These are phyloP conservation scores for Cerioporus squamosus DNA, from an alignment of 1,284 basidiomycete species.

Conservation along the genomic window DNA sequence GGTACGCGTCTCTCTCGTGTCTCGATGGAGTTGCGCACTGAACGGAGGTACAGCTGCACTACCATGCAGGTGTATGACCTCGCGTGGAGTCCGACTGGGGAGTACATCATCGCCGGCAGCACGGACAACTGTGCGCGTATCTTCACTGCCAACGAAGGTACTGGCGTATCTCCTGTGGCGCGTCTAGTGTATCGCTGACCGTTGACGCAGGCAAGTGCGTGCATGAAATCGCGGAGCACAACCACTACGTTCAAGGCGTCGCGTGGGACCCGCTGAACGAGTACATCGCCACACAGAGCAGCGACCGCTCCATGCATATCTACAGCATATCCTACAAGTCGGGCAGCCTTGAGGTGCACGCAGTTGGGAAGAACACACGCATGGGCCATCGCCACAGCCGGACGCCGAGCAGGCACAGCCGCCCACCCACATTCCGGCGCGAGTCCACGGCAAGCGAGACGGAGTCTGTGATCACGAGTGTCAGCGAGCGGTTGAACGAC, in stretches of 20 bases:
- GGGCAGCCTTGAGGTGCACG: slow-evolving; percentile 84
- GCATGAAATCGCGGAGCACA: slow-evolving; percentile 87
- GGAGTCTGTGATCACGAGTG: slow-evolving; percentile 60
- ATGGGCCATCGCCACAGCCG: slow-evolving; percentile 72
- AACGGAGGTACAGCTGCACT: slow-evolving; percentile 58
- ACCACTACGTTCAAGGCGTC: slow-evolving; percentile 95
- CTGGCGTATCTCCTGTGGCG: slow-evolving; percentile 11
- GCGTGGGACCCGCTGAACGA: slow-evolving; percentile 96
- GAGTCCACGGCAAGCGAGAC: slow-evolving; percentile 79
- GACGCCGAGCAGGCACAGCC: slow-evolving; percentile 61
- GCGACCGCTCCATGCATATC: slow-evolving; percentile 90
- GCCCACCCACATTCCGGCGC: slow-evolving; percentile 64
- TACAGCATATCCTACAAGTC: slow-evolving; percentile 81
- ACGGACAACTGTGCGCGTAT: slow-evolving; percentile 95
- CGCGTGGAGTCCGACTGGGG: slow-evolving; percentile 95
- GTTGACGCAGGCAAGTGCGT: slow-evolving; percentile 70
- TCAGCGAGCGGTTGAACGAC: slow-evolving; percentile 51
- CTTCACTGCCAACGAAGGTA: slow-evolving; percentile 79
- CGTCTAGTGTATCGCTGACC: slow-evolving; percentile 12
- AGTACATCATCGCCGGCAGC: slow-evolving; percentile 92
- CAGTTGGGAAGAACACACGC: slow-evolving; percentile 80
- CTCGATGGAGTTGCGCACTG: not conserved
- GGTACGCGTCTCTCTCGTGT: slow-evolving; percentile 48
- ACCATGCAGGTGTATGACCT: slow-evolving; percentile 97
- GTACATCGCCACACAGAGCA: slow-evolving; percentile 94